These are phyloP conservation scores for Heliamphora exappendiculata DNA, from an alignment of 148 eudicot species.

Conservation along the genomic window DNA sequence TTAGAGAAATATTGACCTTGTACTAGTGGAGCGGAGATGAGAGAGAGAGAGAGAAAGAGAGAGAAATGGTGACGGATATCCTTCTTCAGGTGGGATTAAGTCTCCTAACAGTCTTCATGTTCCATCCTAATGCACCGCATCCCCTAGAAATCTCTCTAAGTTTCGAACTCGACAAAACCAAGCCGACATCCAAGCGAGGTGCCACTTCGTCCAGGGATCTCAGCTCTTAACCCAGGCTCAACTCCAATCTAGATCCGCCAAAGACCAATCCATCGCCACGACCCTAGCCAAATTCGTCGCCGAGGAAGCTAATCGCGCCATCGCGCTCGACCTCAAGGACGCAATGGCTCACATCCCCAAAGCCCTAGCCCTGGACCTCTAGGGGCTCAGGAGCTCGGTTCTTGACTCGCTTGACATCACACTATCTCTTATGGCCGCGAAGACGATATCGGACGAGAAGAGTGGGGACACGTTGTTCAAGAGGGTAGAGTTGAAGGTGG, in stretches of 20 bases:
- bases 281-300: slow-evolving; percentile 41
- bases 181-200: slow-evolving; percentile 39
- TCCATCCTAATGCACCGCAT: slow-evolving; percentile 41
- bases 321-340: slow-evolving; percentile 49
- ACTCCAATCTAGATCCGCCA: slow-evolving; percentile 9
- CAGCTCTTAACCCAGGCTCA: slow-evolving; percentile 45
- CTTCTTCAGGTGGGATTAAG: slow-evolving; percentile 41
- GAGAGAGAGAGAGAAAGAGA: background rate
- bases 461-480: slow-evolving; percentile 53
- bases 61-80: slow-evolving; percentile 31
- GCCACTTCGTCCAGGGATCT: slow-evolving; percentile 74
- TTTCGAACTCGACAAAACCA: slow-evolving; percentile 25
- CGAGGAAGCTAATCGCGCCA: slow-evolving; percentile 49
- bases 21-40: no score
- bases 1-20: no score
- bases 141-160: slow-evolving; percentile 45
- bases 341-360: slow-evolving; percentile 75
- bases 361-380: slow-evolving; percentile 54
- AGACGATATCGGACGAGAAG: slow-evolving; percentile 48
- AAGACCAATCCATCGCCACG: slow-evolving; percentile 6
- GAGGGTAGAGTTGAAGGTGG: slow-evolving; percentile 58
- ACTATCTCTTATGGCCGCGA: slow-evolving; percentile 54
- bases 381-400: slow-evolving; percentile 63
- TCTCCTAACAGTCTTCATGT: slow-evolving; percentile 26
- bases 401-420: slow-evolving; percentile 50